Base-by-base conservation (phyloP, 805 yeast species). In the Candida railenensis region DNA sequence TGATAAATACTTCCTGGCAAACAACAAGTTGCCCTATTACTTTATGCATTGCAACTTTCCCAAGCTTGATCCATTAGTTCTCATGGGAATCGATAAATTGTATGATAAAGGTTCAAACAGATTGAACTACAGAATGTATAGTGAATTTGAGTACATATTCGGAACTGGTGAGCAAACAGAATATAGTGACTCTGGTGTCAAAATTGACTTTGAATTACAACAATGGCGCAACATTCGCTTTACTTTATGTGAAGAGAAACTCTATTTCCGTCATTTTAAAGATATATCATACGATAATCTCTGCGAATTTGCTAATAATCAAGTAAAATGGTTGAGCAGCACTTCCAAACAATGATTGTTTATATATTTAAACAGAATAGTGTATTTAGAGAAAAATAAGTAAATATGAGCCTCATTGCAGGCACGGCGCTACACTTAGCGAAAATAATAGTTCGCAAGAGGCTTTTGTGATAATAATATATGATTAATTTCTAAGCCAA, bases 41-140 rank as follows among this genome's bases (percentile, higher is more conserved):
- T 44, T 54, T 7, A 37, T 53, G 30, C 56, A 53, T 41, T 53
- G 56, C 43, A 53, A 51, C 40, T 51, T 47, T 22, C 60, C 61
- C 7, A 60, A 61, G 16, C 56, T 53, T 7, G 42, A 53, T 33
- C 57, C 57, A 3, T 25, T 15, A 3, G 47, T 41, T 2, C 42
- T 44, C 22, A 43, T 52, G 45, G 34, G 43, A 1, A 37, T 45
- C 32, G 32, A 40, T 2, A 32, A 28, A 1, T 38, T 50, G 3
- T 42, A 40, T 36, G 47, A 49, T 40, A 22, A 34, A 20, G 47
- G 38, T 9, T 34, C 22, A 20, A 45, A 50, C 20, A 37, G 55
- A 22, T 43, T 53, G 43, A 45, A 42, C 22, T 43, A 43, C 5
- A 43, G 54, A 37, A 45, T 51, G 40, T 53, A 47, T 36, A 44